Conservation (phyloP, 1,139 yeast species). For the Geotrichum carabidarum region DNA sequence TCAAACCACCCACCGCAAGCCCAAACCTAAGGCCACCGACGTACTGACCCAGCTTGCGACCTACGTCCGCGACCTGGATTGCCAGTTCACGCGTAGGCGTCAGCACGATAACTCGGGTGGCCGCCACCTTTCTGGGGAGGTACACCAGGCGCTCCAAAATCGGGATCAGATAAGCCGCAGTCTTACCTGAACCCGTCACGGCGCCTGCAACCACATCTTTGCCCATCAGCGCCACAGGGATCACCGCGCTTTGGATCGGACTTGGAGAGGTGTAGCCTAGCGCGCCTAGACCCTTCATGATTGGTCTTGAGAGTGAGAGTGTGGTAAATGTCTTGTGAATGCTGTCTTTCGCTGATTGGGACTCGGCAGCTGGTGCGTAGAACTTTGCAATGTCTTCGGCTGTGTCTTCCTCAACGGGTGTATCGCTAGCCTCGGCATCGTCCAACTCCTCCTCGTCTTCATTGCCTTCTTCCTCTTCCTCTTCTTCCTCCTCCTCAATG, state of each 20-base stretch:
- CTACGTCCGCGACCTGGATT: constrained; percentile 91
- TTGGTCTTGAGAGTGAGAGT: constrained; percentile 81
- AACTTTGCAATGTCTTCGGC: constrained; percentile 35
- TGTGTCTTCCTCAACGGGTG: constrained; percentile 28
- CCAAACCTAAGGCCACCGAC: constrained; percentile 77
- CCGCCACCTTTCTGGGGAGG: constrained; percentile 77
- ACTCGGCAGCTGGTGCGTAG: constrained; percentile 35
- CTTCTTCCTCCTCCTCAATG: constrained; percentile 31
- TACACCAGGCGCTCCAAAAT: constrained; percentile 85
- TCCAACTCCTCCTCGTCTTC: constrained; percentile 32
- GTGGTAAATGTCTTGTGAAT: constrained; percentile 66
- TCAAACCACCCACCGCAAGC: constrained; percentile 95
- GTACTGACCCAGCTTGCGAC: constrained; percentile 73
- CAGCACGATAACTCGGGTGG: constrained; percentile 83
- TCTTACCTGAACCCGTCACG: constrained; percentile 98
- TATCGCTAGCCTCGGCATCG: constrained; percentile 20
- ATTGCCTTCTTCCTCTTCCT: constrained; percentile 27
- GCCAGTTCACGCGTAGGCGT: constrained; percentile 98
- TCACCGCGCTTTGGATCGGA: constrained; percentile 88
- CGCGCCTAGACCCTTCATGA: constrained; percentile 71
- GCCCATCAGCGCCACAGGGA: constrained; percentile 88
- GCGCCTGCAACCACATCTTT: constrained; percentile 99
- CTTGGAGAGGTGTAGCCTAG: constrained; percentile 83
- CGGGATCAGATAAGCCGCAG: constrained; percentile 97
- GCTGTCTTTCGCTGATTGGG: constrained; percentile 36